A percentile compares a stretch with the other conserved stretches of the same genome.
phyloP scores from a whole-genome alignment of 176 grass and related monocot species.

The Pontederia crassipes region DNA sequence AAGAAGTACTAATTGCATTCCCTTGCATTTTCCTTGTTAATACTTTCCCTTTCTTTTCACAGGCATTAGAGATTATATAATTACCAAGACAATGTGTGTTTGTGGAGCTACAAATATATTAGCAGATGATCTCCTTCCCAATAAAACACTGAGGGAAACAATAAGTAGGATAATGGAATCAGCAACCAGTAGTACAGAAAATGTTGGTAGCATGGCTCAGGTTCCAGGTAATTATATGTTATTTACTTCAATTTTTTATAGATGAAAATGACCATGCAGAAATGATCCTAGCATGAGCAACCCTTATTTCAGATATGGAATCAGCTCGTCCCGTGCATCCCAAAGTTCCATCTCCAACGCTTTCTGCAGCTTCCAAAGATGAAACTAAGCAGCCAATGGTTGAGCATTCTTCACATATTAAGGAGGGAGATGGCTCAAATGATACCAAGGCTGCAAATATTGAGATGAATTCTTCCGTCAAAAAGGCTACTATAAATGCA shows the following conservation, averaged over 20 bases:
- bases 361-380: constrained; percentile 80
- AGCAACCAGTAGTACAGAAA: constrained; percentile 85
- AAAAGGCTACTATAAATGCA: constrained; percentile 27
- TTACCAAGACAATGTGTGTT: constrained; percentile 61
- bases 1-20: neutral
- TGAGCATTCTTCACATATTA: constrained; percentile 39
- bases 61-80: constrained; percentile 96
- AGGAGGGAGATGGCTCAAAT: constrained; percentile 37
- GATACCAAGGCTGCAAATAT: constrained; percentile 35
- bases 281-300: neutral
- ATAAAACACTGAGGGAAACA: constrained; percentile 89
- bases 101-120: constrained; percentile 89
- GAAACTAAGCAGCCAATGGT: constrained; percentile 38
- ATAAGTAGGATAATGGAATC: constrained; percentile 87
- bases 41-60: constrained; percentile 24
- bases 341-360: constrained; percentile 62
- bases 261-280: no score
- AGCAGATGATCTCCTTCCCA: constrained; percentile 90
- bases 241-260: neutral
- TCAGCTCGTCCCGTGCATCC: constrained; percentile 49
- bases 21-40: constrained; percentile 1
- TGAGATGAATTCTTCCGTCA: constrained; percentile 39
- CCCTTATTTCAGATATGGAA: constrained; percentile 56
- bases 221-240: constrained; percentile 49
- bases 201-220: constrained; percentile 63